Evolutionary conservation across 192 early-diverging fungal genomes (phyloP), one percentile per base, ranked within the genome.

Genomic region (Entomortierella parvispora): DNA sequence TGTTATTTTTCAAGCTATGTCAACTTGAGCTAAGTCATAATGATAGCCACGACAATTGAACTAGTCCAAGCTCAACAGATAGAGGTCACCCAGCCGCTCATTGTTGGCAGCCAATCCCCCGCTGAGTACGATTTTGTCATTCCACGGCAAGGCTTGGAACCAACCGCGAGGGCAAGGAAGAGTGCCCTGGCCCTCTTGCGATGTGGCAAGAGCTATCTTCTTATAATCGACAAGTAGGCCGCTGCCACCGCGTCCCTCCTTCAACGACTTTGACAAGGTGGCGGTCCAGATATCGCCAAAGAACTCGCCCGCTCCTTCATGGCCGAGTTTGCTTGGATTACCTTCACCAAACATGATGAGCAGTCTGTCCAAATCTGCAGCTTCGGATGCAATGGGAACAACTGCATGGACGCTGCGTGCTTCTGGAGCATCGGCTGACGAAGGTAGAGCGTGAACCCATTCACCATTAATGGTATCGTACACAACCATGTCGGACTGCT

Each of bases 121-220:
- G 32, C 60, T 48, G 25, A 72, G 60, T 3, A 71, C 26, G 6
- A 61, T 37, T 31, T 64, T 57, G 52, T 55, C 44, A 48, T 61
- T 55, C 62, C 58, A 64, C n/a, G 54, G n/a, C 0, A 15, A 14
- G 6, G 61, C 70, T 50, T 63, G 70, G 55, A 72, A 64, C 70
- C 61, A 72, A 33, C 70, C 69, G 32, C 69, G 69, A 55, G 58
- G 58, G 43, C 58, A 59, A 46, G 58, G 58, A 43, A 59, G n/a
- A 46, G 23, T 59, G 23, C 45, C 58, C 22, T 46, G 40, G 43
- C 26, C 26, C 9, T 29, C 58, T 59, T 59, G 58, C 10, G 14
- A 59, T 59, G 20, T 22, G 22, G 40, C 40, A 3, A 59, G 25
- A 2, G 12, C n/a, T 49, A 61, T 61, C 46, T 61, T 26, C 46